Base-by-base conservation (phyloP, 805 yeast genomes). In the Wickerhamiella azyma region DNA sequence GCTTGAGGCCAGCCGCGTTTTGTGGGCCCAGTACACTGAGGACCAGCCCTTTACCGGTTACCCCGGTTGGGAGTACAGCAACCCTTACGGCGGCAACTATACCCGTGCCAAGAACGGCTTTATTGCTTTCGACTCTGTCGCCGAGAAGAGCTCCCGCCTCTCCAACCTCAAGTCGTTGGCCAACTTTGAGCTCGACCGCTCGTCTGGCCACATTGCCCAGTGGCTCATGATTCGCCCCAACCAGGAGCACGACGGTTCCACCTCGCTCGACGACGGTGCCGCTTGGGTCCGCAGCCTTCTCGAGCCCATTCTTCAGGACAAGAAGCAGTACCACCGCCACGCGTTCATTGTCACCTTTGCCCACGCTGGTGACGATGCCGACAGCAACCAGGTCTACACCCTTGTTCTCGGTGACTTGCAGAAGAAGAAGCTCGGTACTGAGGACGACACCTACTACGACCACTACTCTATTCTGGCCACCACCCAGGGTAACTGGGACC, bases 11-110 rank as follows among this genome's bases (percentile, higher is more conserved):
- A 61, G 60, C 55, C 62, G 62, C 26, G 70, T 73, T 49, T 65
- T 75, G 17, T 72, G 76, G 75, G 75, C 66, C 45, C 74, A 72
- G 61, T 73, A 73, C 63, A 69, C 70, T 59, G 74, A 73, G 61
- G 69, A 70, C 56, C 53, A 63, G 63, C 77, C 77, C 36, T 72
- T 71, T 66, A 58, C 76, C 38, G 77, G 75, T 35, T 73, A 59
- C 65, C 57, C 63, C 47, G 77, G 77, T 50, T 68, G 65, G 62
- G 62, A 68, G 59, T 72, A 59, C 60, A 56, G 61, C 18, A 64
- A 69, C 61, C 43, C 46, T 37, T 43, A 45, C 44, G 32, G n/a
- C 33, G 69, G 71, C 46, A 66, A 68, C 53, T 72, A 72, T 56
- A 69, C 71, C 30, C 69, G 77, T 59, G 71, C 74, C 57, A 75